These are phyloP conservation scores for Moesziomyces globuligerus DNA, from an alignment of 1,284 basidiomycete genomes.

Conservation along the genomic window DNA sequence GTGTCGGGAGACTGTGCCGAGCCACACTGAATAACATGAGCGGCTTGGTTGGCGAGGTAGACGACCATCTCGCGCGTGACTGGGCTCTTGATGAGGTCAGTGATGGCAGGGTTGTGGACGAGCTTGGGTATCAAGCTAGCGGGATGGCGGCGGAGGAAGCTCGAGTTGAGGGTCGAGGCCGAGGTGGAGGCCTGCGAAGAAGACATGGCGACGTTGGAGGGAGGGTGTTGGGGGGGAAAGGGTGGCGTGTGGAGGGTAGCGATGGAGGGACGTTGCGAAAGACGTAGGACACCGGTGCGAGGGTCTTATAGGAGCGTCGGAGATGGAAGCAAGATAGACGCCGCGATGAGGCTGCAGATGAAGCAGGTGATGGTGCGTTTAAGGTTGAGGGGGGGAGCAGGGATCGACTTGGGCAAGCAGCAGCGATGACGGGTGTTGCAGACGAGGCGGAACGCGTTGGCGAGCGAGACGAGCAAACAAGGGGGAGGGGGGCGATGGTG, in stretches of 20 bases:
- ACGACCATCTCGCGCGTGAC: conserved; percentile 66
- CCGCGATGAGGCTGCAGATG: conserved; percentile 16
- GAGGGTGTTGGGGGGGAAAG: conserved; percentile 4
- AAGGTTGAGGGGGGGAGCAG: conserved; percentile 29
- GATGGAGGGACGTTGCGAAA: conserved; percentile 4
- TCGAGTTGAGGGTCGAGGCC: conserved; percentile 43
- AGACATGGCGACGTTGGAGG: conserved; percentile 26
- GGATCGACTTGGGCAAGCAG: too few species aligned
- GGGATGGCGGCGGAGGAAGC: conserved; percentile 62
- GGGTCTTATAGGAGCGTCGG: conserved; percentile 27
- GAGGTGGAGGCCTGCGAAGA: conserved; percentile 45
- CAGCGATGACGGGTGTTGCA: conserved; percentile 2
- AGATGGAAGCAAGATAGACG: conserved; percentile 35
- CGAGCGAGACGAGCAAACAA: conserved; percentile 24
- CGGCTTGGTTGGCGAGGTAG: conserved; percentile 65
- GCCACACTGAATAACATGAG: conserved; percentile 65
- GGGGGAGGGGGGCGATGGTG: conserved; percentile 14
- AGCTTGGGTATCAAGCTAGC: conserved; percentile 64
- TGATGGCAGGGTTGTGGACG: conserved; percentile 63
- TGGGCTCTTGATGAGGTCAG: conserved; percentile 65
- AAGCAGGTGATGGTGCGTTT: conserved; percentile 23
- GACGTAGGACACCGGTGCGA: conserved; percentile 6
- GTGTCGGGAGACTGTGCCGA: conserved; percentile 51
- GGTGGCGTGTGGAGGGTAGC: conserved; percentile 8
- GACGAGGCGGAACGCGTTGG: not conserved